Evolutionary conservation across 169 alveolate species (phyloP), one percentile per base, ranked within the genome.

Genomic region (Toxoplasma gondii): DNA sequence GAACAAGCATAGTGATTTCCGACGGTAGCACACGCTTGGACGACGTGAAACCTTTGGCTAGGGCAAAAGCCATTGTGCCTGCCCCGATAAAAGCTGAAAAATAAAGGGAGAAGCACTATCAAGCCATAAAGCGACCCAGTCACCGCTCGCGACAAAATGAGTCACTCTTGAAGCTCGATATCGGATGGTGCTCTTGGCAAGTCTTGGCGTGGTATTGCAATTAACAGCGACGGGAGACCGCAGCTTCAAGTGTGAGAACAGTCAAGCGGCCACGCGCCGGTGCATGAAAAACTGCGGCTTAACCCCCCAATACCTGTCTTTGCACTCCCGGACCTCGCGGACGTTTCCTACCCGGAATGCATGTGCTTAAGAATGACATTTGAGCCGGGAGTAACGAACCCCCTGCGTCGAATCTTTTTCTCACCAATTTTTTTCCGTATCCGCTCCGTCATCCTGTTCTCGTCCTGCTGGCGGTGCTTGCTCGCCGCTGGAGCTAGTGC

Each of bases 21-120:
- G 90, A 82, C 2, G 90, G 90, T 16, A 82, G 36, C 90, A 82
- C 90, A 24, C 90, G 90, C n/a, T 38, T 43, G 7, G 90, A 82
- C 90, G 64, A 17, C 44, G 90, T 82, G 90, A 82, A 82, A 36
- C 90, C 90, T 44, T 82, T 82, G 39, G 90, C 90, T 31, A 82
- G 90, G n/a, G 90, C 90, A 31, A 82, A 82, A 9, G 90, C 90
- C 90, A 82, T 82, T 29, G 90, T 82, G 29, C 90, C 90, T 31
- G 90, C 90, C 17, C 90, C 90, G 38, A 82, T 67, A 36, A 82
- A 82, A 1, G 67, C 90, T 82, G 90, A n/a, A 27, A 41, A 34
- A 2, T 44, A 41, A 82, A 34, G 17, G 67, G 64, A 82, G 39
- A 38, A 39, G 34, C 64, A 41, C 90, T 34, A 5, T 81, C 7